Percentiles rank a stretch among this genome's conserved stretches.
These are phyloP conservation scores for Coemansia sp. DNA, from an alignment of 192 early-diverging fungal species.

Conservation along the genomic window DNA sequence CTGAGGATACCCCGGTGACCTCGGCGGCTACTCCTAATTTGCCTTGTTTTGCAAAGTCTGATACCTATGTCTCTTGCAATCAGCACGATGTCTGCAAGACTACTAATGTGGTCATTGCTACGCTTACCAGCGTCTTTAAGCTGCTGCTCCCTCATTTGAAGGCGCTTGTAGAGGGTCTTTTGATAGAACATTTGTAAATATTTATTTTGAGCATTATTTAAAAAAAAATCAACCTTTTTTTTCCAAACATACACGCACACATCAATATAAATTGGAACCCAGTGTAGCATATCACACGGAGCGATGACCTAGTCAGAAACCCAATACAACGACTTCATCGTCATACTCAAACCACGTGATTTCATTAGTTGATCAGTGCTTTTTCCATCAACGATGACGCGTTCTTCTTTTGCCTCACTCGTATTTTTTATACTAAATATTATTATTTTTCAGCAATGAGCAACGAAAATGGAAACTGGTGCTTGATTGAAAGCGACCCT, in stretches of 20 bases:
- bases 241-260: too few relatives aligned
- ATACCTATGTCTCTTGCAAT: constrained; percentile 43
- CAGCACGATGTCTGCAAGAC: constrained; percentile 62
- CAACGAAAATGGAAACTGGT: constrained; percentile 73
- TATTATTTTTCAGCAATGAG: constrained; percentile 25
- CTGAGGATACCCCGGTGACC: constrained; percentile 22
- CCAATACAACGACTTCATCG: too few relatives aligned
- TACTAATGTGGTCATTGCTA: constrained; percentile 63
- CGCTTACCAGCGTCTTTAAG: constrained; percentile 62
- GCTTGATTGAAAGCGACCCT: constrained; percentile 86
- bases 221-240: too few relatives aligned
- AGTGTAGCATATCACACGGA: too few relatives aligned
- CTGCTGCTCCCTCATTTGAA: constrained; percentile 47
- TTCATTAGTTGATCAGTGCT: too few relatives aligned
- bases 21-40: constrained; percentile 35
- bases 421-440: neutral
- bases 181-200: constrained; percentile 26
- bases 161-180: constrained; percentile 22
- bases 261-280: too few relatives aligned
- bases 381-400: neutral
- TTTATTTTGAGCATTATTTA: neutral
- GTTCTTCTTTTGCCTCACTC: neutral
- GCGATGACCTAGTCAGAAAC: too few relatives aligned
- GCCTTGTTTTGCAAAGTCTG: constrained; percentile 19
- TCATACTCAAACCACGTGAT: too few relatives aligned